Conservation (phyloP, 2,329 filamentous ascomycete genomes). For the Alternaria ethzedia region DNA sequence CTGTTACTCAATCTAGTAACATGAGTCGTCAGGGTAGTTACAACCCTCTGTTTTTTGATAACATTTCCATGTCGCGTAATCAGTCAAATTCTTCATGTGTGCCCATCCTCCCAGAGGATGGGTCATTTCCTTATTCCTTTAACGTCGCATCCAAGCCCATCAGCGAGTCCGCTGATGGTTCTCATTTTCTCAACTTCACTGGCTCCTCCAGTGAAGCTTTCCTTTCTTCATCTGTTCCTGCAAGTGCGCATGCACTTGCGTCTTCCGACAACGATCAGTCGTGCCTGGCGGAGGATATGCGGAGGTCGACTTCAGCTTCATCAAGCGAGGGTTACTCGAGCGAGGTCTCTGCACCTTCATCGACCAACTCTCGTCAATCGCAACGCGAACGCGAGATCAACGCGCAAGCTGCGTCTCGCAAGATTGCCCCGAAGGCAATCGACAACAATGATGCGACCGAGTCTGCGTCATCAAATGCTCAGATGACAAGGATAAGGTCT, state of each 20-base stretch:
- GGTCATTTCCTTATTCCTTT: conserved; percentile 42
- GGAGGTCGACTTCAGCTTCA: conserved; percentile 54
- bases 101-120: conserved; percentile 47
- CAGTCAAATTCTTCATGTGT: conserved; percentile 50
- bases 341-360: conserved; percentile 52
- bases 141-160: conserved; percentile 43
- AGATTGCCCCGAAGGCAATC: conserved; percentile 56
- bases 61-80: conserved; percentile 53
- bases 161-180: conserved; percentile 39
- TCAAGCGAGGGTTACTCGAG: conserved; percentile 50
- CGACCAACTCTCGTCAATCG: conserved; percentile 54
- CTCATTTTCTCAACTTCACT: conserved; percentile 42
- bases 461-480: conserved; percentile 49
- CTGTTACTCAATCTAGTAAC: conserved; percentile 47
- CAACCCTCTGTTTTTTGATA: conserved; percentile 50
- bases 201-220: conserved; percentile 47
- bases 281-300: conserved; percentile 57
- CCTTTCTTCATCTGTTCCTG: conserved; percentile 36
- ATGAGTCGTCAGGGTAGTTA: conserved; percentile 57
- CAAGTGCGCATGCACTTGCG: conserved; percentile 45
- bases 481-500: conserved; percentile 60
- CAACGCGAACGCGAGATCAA: conserved; percentile 58
- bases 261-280: conserved; percentile 35
- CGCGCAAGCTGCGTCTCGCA: conserved; percentile 55
- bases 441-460: conserved; percentile 36